Conservation (phyloP, 805 yeast species). For the Groenewaldozyma tartarivorans region DNA sequence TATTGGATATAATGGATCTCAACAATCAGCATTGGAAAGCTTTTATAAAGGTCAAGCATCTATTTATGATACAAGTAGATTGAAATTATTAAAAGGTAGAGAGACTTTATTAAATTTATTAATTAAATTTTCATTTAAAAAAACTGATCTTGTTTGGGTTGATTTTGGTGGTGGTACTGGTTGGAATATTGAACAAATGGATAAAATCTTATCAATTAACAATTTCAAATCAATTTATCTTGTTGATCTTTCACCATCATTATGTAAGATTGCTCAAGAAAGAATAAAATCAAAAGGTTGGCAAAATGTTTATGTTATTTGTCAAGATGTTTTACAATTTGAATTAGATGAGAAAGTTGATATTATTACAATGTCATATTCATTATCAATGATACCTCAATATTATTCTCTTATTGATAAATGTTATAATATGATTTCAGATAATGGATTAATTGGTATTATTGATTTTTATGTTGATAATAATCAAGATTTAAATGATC, state of each 20-base stretch:
- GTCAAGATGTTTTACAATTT: constrained; percentile 71
- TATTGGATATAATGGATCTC: constrained; percentile 31
- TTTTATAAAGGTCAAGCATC: constrained; percentile 72
- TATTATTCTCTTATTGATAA: constrained; percentile 73
- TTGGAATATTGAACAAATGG: constrained; percentile 69
- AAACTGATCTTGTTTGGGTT: constrained; percentile 23
- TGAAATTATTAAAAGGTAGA: constrained; percentile 59
- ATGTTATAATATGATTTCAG: constrained; percentile 42
- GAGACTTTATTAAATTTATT: constrained; percentile 52
- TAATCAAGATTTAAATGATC: constrained; percentile 47
- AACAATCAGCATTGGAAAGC: constrained; percentile 54
- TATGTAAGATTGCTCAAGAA: constrained; percentile 60
- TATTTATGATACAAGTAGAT: constrained; percentile 65
- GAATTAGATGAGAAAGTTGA: constrained; percentile 51
- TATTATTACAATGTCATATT: constrained; percentile 67
- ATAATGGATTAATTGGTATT: constrained; percentile 53
- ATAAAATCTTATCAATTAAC: constrained; percentile 39
- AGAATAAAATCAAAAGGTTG: constrained; percentile 42
- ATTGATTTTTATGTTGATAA: constrained; percentile 73
- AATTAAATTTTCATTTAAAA: constrained; percentile 41
- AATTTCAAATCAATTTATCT: constrained; percentile 56
- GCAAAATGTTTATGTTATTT: constrained; percentile 54
- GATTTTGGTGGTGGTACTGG: constrained; percentile 82
- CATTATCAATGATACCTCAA: constrained; percentile 77
- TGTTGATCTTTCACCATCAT: constrained; percentile 68